A percentile compares a stretch with the other conserved stretches of the same genome.
Evolutionary conservation across 1,139 yeast species (phyloP).

Genomic region (Lodderomyces elongisporus): DNA sequence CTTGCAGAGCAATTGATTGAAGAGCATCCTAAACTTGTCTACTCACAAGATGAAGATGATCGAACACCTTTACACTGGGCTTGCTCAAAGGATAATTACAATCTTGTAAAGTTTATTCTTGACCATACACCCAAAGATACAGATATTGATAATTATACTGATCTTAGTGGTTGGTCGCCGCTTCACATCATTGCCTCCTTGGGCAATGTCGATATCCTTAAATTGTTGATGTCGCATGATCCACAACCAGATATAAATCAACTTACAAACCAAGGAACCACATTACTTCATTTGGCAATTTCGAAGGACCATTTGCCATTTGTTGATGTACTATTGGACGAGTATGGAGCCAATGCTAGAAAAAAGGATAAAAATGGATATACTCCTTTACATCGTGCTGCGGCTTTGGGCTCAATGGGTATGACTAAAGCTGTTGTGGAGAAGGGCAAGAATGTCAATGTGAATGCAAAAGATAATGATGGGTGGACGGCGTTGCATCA

Average conservation of each 20-base stretch:
- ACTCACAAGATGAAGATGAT: conserved; percentile 61
- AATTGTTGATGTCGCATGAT: conserved; percentile 25
- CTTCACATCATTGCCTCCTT: conserved; percentile 75
- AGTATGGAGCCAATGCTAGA: conserved; percentile 55
- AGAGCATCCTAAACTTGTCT: conserved; percentile 43
- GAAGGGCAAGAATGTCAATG: conserved; percentile 49
- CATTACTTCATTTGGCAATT: conserved; percentile 72
- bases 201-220: conserved; percentile 56
- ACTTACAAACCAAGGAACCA: conserved; percentile 64
- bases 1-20: conserved; percentile 45
- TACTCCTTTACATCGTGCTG: conserved; percentile 78
- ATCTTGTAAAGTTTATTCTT: conserved; percentile 49
- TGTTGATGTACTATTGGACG: conserved; percentile 46
- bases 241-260: conserved; percentile 36
- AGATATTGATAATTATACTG: conserved; percentile 65
- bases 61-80: conserved; percentile 93
- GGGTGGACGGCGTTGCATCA: conserved; percentile 91
- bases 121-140: conserved; percentile 22
- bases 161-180: conserved; percentile 85
- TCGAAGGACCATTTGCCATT: conserved; percentile 58
- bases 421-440: conserved; percentile 47
- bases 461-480: conserved; percentile 61
- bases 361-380: conserved; percentile 62
- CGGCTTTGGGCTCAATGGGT: conserved; percentile 64
- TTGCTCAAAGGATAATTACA: conserved; percentile 55